Conservation (phyloP, 345 rosid species). For the Citrus mangshanensis region DNA sequence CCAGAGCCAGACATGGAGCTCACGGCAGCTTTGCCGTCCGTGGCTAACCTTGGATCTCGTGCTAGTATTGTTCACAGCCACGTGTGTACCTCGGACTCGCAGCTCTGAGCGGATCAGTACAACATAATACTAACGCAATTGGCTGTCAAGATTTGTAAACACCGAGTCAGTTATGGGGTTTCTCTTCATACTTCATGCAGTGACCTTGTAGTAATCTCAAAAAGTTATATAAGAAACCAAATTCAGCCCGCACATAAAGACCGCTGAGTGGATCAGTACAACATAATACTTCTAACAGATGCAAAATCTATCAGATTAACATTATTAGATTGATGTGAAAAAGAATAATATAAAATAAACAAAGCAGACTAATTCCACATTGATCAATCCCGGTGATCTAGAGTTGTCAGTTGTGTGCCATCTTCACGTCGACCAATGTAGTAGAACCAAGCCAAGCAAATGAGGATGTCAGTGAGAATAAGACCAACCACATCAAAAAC, state of each 20-base stretch:
- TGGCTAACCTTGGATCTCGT: too few species aligned
- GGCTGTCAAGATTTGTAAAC: too few species aligned
- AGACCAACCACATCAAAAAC: conserved; percentile 81
- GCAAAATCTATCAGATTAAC: too few species aligned
- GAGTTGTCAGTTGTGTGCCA: not conserved
- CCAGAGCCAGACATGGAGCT: too few species aligned
- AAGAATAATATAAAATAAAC: not conserved
- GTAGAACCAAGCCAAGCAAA: conserved; percentile 65
- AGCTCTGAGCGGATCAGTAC: too few species aligned
- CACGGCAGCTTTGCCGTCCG: too few species aligned
- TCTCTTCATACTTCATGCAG: not conserved
- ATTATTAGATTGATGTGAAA: too few species aligned
- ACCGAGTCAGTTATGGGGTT: not conserved
- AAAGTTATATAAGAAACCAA: not conserved
- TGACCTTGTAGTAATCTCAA: not conserved
- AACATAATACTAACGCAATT: too few species aligned
- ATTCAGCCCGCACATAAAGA: not conserved
- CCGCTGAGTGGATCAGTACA: not conserved
- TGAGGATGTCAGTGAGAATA: conserved; percentile 54
- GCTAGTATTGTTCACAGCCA: too few species aligned
- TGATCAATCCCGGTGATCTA: not conserved
- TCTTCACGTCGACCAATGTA: conserved; percentile 19
- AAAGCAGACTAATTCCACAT: not conserved
- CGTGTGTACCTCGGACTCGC: too few species aligned
- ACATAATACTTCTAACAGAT: not conserved